A percentile compares a stretch with the other conserved stretches of the same genome.
Conservation (phyloP, 352 stramenopile genomes). For the Phytophthora fragariae region DNA sequence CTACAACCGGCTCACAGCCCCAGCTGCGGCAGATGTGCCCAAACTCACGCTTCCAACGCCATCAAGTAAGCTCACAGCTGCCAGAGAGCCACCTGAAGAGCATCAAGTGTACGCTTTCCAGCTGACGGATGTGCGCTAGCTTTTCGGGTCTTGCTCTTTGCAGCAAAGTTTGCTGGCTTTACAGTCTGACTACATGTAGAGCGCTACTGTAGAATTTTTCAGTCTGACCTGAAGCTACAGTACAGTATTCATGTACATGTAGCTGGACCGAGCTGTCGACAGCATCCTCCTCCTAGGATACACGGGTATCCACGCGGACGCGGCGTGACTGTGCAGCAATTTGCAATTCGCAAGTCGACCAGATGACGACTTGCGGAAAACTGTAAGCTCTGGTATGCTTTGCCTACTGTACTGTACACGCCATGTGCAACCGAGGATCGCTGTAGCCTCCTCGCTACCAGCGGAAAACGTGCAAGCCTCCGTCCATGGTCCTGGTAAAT, state of each 20-base stretch:
- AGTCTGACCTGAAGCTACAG: background rate
- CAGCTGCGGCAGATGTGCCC: background rate
- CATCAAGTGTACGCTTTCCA: conserved; percentile 19
- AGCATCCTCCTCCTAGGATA: background rate
- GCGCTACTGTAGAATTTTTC: background rate
- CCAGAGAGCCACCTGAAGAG: conserved; percentile 3
- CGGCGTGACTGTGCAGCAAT: background rate
- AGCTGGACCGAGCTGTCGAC: background rate
- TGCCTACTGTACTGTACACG: background rate
- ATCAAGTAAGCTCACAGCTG: conserved; percentile 15
- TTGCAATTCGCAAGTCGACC: conserved; percentile 23
- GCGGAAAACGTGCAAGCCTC: conserved; percentile 1
- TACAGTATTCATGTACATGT: background rate
- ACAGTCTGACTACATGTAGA: background rate
- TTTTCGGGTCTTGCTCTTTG: background rate
- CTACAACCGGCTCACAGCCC: conserved; percentile 7
- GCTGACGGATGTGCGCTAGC: conserved; percentile 16
- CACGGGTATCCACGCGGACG: background rate
- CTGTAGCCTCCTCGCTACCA: conserved; percentile 11
- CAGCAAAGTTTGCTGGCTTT: background rate
- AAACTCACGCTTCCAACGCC: background rate
- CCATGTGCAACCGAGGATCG: conserved; percentile 28
- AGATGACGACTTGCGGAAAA: conserved; percentile 19
- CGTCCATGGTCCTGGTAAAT: background rate
- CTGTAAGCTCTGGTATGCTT: conserved; percentile 27